phyloP scores from a whole-genome alignment of 306 rosid species.

The Sicyos baderoa region DNA sequence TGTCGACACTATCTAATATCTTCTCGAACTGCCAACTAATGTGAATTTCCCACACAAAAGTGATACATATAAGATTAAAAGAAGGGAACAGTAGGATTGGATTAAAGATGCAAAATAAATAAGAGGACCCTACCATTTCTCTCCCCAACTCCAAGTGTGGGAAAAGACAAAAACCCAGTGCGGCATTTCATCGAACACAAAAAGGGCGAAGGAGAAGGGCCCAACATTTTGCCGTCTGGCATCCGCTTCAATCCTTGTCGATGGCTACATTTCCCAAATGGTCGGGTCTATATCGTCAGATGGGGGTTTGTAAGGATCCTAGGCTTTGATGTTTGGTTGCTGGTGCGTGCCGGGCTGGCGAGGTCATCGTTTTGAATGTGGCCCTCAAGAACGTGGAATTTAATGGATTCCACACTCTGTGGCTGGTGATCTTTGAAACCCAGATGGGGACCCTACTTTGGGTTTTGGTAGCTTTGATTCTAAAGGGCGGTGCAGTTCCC shows the following conservation, averaged over 20 bases:
- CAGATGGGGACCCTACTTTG: conserved; percentile 10
- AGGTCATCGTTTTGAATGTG: background rate
- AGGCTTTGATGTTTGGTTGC: conserved; percentile 1
- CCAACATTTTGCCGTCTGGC: conserved; percentile 8
- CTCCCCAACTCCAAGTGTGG: background rate
- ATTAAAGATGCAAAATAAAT: background rate
- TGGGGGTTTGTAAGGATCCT: background rate
- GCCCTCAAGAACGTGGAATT: background rate
- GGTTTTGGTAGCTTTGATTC: background rate
- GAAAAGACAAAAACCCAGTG: background rate
- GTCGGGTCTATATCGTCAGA: conserved; percentile 1
- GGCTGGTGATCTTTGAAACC: background rate
- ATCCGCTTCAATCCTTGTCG: conserved; percentile 5
- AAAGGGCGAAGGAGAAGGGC: background rate
- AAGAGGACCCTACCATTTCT: conserved; percentile 6
- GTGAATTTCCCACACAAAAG: background rate
- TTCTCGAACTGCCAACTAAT: no score
- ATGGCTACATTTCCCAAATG: background rate
- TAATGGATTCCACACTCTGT: conserved; percentile 7
- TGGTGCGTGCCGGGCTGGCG: conserved; percentile 12
- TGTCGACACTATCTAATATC: no score
- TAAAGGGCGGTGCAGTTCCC: conserved; percentile 10
- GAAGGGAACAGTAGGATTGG: background rate
- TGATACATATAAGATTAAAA: background rate
- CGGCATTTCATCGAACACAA: background rate